Conservation (phyloP, 768 basidiomycete genomes). For the Chiua virens region DNA sequence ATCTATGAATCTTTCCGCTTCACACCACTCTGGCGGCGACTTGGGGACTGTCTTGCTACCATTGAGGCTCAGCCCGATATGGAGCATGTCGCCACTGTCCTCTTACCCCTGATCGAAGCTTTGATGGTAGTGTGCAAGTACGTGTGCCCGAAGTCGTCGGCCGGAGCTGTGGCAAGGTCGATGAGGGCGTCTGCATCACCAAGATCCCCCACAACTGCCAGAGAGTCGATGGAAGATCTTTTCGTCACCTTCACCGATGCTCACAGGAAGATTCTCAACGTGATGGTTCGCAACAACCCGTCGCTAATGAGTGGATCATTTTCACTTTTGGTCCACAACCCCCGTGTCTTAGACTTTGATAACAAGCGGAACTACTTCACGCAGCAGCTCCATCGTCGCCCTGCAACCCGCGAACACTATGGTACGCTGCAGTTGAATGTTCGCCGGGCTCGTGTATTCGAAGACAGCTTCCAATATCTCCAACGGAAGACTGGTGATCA, state of each 20-base stretch:
- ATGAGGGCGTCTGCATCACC: constrained; percentile 70
- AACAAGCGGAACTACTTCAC: constrained; percentile 98
- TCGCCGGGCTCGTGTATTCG: constrained; percentile 88
- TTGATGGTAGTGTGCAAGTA: constrained; percentile 99
- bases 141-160: constrained; percentile 65
- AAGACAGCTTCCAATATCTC: constrained; percentile 93
- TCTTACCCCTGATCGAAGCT: constrained; percentile 92
- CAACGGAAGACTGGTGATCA: constrained; percentile 91
- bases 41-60: constrained; percentile 85
- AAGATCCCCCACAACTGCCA: constrained; percentile 61
- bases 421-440: constrained; percentile 86
- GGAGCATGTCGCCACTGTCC: constrained; percentile 87
- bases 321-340: constrained; percentile 92
- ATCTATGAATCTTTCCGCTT: constrained; percentile 94
- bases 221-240: constrained; percentile 83
- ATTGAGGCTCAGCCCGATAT: constrained; percentile 80
- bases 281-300: constrained; percentile 98
- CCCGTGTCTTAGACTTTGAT: constrained; percentile 96
- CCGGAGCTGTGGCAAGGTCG: constrained; percentile 45
- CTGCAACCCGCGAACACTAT: constrained; percentile 76
- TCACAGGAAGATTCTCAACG: constrained; percentile 90
- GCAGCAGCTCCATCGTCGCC: constrained; percentile 86
- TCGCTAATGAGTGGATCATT: constrained; percentile 98
- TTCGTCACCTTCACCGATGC: constrained; percentile 93
- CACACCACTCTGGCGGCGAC: constrained; percentile 80